Evolutionary conservation across 441 rosid species (phyloP).

Genomic region (Adansonia rubrostipa): DNA sequence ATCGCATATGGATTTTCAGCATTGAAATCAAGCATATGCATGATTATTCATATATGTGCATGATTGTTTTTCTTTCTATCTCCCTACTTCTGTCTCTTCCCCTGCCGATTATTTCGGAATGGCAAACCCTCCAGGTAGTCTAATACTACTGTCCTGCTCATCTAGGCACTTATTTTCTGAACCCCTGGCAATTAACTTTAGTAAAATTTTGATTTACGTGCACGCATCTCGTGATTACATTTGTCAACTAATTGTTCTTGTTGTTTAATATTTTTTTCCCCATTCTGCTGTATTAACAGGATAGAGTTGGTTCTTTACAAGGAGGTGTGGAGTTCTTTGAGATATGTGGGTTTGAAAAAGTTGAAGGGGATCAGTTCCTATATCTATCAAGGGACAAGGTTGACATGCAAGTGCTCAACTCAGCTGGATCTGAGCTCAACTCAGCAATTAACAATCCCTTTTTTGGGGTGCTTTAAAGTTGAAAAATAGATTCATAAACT

Average conservation of each 20-base stretch:
- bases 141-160: background rate
- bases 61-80: slow-evolving; percentile 2
- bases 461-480: slow-evolving; percentile 73
- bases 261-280: background rate
- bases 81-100: background rate
- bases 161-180: background rate
- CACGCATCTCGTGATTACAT: background rate
- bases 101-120: background rate
- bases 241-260: background rate
- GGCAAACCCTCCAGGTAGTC: background rate
- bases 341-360: slow-evolving; percentile 87
- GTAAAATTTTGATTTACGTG: background rate
- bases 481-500: background rate
- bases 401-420: slow-evolving; percentile 68
- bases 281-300: slow-evolving; percentile 52
- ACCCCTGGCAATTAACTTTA: background rate
- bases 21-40: background rate
- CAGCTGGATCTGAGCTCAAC: slow-evolving; percentile 89
- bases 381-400: slow-evolving; percentile 79
- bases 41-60: background rate
- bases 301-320: slow-evolving; percentile 78
- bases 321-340: slow-evolving; percentile 86
- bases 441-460: slow-evolving; percentile 95
- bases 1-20: background rate
- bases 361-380: slow-evolving; percentile 78